Evolutionary conservation across 164 flowering plant species (phyloP).

Genomic region (Umbellularia californica): DNA sequence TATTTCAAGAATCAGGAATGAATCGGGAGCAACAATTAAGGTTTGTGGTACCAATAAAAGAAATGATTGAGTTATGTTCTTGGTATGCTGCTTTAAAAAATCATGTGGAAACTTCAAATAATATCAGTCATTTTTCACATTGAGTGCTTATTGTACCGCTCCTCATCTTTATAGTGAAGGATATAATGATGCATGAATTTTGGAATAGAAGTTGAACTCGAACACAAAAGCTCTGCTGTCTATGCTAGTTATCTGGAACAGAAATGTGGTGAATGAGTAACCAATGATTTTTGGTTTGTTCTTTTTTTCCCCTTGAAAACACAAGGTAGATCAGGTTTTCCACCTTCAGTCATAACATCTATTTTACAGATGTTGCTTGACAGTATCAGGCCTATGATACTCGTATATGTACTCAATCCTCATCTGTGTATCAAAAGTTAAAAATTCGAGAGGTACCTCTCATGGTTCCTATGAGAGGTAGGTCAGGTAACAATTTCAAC

Average conservation of each 20-base stretch:
- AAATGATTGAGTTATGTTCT: neutral
- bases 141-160: neutral
- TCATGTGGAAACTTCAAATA: neutral
- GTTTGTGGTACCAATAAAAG: conserved; percentile 21
- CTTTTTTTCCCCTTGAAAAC: neutral
- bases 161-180: neutral
- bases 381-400: no score
- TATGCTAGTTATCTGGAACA: neutral
- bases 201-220: neutral
- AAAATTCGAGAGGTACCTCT: no score
- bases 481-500: no score
- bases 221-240: neutral
- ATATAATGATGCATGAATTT: neutral
- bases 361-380: no score
- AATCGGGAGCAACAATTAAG: conserved; percentile 83
- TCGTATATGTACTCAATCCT: no score
- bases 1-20: conserved; percentile 72
- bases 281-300: neutral
- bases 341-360: neutral
- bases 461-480: no score
- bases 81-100: neutral
- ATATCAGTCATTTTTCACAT: neutral
- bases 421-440: no score
- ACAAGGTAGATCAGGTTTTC: neutral
- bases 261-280: neutral